Conservation (phyloP, 106 monocot species). For the Triglochin maritima region DNA sequence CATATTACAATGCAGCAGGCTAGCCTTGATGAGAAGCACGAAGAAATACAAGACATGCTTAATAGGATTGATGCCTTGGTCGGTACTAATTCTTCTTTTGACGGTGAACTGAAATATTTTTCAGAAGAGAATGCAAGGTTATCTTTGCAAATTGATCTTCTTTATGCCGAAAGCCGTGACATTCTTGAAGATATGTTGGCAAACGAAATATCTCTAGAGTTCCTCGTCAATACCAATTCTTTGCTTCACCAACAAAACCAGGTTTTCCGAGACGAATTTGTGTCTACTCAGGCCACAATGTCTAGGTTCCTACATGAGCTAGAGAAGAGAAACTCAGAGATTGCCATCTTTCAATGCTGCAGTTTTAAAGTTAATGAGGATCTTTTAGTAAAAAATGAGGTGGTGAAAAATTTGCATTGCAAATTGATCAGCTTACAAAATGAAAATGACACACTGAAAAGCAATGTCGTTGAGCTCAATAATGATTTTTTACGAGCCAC, state of each 20-base stretch:
- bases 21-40: neutral
- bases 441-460: conserved; percentile 23
- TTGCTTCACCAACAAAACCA: neutral
- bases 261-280: conserved; percentile 7
- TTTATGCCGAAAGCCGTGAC: conserved; percentile 7
- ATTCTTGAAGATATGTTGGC: conserved; percentile 5
- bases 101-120: neutral
- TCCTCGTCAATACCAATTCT: neutral
- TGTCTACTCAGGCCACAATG: conserved; percentile 19
- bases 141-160: neutral
- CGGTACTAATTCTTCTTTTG: conserved; percentile 3
- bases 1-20: neutral
- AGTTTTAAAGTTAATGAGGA: conserved; percentile 16
- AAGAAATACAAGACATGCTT: conserved; percentile 1
- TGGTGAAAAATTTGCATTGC: neutral
- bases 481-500: conserved; percentile 17
- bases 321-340: conserved; percentile 21
- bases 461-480: conserved; percentile 14
- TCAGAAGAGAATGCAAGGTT: neutral
- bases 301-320: conserved; percentile 17
- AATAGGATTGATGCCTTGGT: conserved; percentile 5
- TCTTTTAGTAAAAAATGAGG: conserved; percentile 8
- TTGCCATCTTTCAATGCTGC: conserved; percentile 9
- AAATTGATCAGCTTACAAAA: conserved; percentile 9
- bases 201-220: conserved; percentile 7